Evolutionary conservation across 805 yeast genomes (phyloP).

Genomic region (Candida fluviatilis): DNA sequence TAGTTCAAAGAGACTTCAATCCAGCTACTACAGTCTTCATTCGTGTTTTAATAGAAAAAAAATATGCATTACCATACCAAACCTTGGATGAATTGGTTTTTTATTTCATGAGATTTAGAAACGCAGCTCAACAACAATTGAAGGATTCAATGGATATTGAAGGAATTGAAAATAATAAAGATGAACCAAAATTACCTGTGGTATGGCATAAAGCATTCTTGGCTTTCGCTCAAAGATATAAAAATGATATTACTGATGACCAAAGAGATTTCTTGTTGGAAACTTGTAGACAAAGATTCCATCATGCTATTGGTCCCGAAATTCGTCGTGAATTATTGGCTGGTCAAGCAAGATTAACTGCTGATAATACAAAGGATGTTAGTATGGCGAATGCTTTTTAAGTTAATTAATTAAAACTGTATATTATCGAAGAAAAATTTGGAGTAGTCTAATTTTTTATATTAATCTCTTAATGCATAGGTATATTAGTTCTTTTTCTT

Average conservation of each 20-base stretch:
- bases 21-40: conserved; percentile 92
- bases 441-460: neutral
- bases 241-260: conserved; percentile 97
- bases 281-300: conserved; percentile 85
- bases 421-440: conserved; percentile 1
- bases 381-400: conserved; percentile 37
- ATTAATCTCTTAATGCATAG: conserved; percentile 6
- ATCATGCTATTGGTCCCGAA: conserved; percentile 86
- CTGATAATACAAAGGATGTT: conserved; percentile 24
- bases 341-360: conserved; percentile 57
- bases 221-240: conserved; percentile 92
- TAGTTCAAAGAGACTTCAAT: conserved; percentile 72
- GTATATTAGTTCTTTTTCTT: conserved; percentile 26
- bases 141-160: conserved; percentile 29
- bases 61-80: conserved; percentile 95
- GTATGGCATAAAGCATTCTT: conserved; percentile 97
- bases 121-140: conserved; percentile 43
- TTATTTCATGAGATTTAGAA: conserved; percentile 88
- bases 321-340: conserved; percentile 90
- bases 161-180: conserved; percentile 30
- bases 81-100: conserved; percentile 92
- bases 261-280: conserved; percentile 93
- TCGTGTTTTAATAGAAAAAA: conserved; percentile 84
- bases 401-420: conserved; percentile 4
- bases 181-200: conserved; percentile 70